phyloP scores from a whole-genome alignment of 2,329 filamentous ascomycete genomes.

The Verticillium zaregamsianum region DNA sequence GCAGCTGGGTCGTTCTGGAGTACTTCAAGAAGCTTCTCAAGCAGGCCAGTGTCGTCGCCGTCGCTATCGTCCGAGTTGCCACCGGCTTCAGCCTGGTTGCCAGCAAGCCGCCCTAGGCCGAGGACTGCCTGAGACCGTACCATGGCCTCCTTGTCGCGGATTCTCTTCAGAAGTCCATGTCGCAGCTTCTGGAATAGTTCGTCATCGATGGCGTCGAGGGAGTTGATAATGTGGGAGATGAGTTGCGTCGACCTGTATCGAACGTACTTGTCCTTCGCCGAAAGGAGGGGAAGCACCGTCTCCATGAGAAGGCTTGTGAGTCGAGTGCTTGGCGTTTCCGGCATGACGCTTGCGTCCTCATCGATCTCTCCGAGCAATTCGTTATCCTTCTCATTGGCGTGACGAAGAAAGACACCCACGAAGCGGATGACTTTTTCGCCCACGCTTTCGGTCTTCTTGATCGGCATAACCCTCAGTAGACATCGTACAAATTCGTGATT shows the following conservation, averaged over 20 bases:
- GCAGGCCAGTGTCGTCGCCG: conserved; percentile 60
- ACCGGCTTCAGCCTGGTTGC: conserved; percentile 69
- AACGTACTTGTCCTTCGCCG: conserved; percentile 87
- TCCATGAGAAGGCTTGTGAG: conserved; percentile 72
- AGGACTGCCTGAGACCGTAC: conserved; percentile 90
- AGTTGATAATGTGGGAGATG: conserved; percentile 87
- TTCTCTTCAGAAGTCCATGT: conserved; percentile 73
- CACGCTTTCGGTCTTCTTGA: conserved; percentile 87
- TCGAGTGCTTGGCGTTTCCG: conserved; percentile 79
- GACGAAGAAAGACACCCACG: conserved; percentile 77
- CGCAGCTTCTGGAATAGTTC: conserved; percentile 82
- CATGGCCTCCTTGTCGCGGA: conserved; percentile 90
- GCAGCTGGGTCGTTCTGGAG: conserved; percentile 92
- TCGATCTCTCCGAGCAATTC: conserved; percentile 63
- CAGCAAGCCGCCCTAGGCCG: conserved; percentile 79
- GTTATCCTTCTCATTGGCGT: conserved; percentile 66
- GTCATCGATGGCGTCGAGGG: conserved; percentile 86
- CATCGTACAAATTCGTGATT: conserved; percentile 82
- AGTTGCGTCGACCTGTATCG: conserved; percentile 87
- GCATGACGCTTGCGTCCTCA: conserved; percentile 65
- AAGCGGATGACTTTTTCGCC: conserved; percentile 86
- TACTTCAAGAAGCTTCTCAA: conserved; percentile 81
- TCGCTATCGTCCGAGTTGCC: conserved; percentile 67
- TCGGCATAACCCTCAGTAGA: conserved; percentile 72
- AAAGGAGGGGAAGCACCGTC: conserved; percentile 69